Percentiles rank a stretch among this genome's conserved stretches.
Evolutionary conservation across 129 eudicot species (phyloP).

Genomic region (Dittrichia graveolens): DNA sequence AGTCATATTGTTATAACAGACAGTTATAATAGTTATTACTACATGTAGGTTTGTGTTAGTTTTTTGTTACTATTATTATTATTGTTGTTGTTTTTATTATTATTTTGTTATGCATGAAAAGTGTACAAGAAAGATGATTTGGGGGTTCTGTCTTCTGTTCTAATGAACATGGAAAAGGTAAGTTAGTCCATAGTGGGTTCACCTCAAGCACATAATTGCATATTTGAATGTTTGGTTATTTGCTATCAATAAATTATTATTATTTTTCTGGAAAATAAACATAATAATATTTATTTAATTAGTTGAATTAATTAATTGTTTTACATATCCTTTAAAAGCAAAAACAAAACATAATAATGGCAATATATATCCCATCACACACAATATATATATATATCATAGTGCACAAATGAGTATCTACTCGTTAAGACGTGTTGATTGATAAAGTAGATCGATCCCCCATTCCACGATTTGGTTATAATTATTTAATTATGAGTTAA

Average conservation of each 20-base stretch:
- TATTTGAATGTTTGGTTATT: conserved; percentile 27
- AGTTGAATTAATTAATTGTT: neutral
- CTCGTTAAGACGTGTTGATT: conserved; percentile 43
- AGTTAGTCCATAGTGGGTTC: conserved; percentile 26
- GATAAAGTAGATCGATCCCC: conserved; percentile 33
- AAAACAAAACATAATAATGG: conserved; percentile 35
- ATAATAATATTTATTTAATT: too few species aligned
- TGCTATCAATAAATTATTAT: conserved; percentile 22
- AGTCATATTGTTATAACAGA: too few species aligned
- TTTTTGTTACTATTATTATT: too few species aligned
- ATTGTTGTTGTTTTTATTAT: neutral
- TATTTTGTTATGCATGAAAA: conserved; percentile 13
- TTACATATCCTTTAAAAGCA: conserved; percentile 24
- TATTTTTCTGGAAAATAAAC: too few species aligned
- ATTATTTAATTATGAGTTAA: conserved; percentile 11
- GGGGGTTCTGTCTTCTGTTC: neutral
- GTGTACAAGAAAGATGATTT: conserved; percentile 25
- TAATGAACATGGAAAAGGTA: conserved; percentile 16
- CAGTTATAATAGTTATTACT: too few species aligned
- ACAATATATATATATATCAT: conserved; percentile 13
- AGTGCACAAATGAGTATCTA: conserved; percentile 44
- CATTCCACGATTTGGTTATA: conserved; percentile 30
- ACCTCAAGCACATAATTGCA: neutral
- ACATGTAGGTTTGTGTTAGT: too few species aligned
- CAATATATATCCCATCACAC: conserved; percentile 31